Evolutionary conservation across 345 rosid species (phyloP), one percentile per base, ranked within the genome.

Genomic region (Gossypium arboreum): DNA sequence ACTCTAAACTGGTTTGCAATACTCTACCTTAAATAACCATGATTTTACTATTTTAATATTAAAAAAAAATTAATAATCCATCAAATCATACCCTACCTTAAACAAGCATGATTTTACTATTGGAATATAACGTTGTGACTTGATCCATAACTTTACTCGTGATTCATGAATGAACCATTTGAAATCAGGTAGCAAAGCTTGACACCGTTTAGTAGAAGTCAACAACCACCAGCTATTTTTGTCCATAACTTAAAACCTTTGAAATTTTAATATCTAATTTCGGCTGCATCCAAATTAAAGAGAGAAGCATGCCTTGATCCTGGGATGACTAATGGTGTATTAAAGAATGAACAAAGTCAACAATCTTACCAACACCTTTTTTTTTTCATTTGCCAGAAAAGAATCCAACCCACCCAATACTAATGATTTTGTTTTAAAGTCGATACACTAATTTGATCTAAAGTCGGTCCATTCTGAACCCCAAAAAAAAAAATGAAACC

Each of bases 401-500:
- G 29, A 39, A 71, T 54, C 63, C 8, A 12, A 71, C 51, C 64
- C 50, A 71, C 62, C 62, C 50, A 22, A 12, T 4, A 7, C 12
- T 67, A 48, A 71, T 55, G 51, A 71, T 56, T 71, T 71, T 41
- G 74, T 56, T 71, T 71, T 56, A 71, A 41, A 71, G 50, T 71
- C 15, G 50, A 18, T 45, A 39, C 64, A 55, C 25, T 71, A 71
- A 39, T 71, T 54, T 39, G 63, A 71, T 71, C 50, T 11, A 71
- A 54, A 71, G 71, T 24, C 12, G 41, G 71, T 22, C 72, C 72
- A 47, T 47, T 47, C 41, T 47, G 72, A 27, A 24, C 39, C 39
- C 0, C 0, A 4, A 34, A 29, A 4, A 4, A 29, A 60, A 29
- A 16, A 2, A 0, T 7, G 57, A 2, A 16, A 8, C 50, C 48